These are phyloP conservation scores for Arachis stenosperma DNA, from an alignment of 306 rosid genomes.

Conservation along the genomic window DNA sequence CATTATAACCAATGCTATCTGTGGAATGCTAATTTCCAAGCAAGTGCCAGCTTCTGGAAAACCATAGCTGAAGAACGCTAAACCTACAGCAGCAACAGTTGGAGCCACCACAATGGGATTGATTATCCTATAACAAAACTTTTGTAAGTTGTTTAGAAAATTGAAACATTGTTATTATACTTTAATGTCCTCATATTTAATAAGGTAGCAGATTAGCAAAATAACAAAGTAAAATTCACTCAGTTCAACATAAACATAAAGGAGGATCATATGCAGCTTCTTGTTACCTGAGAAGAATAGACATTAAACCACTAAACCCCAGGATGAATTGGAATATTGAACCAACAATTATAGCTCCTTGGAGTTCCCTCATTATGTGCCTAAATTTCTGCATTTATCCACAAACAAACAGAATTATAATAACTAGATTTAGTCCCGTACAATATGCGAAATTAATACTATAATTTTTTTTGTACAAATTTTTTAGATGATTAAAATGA, in stretches of 20 bases:
- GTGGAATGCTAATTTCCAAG: slow-evolving; percentile 82
- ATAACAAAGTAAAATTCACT: too few species aligned
- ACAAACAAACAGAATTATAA: neutral
- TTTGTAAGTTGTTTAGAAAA: slow-evolving; percentile 21
- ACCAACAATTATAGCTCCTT: slow-evolving; percentile 86
- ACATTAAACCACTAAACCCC: slow-evolving; percentile 80
- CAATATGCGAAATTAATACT: too few species aligned
- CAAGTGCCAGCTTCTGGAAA: slow-evolving; percentile 90
- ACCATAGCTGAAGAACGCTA: slow-evolving; percentile 88
- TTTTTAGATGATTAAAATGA: too few species aligned
- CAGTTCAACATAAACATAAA: too few species aligned
- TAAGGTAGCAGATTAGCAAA: too few species aligned
- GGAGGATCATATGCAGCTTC: slow-evolving; percentile 18
- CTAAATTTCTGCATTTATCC: slow-evolving; percentile 67
- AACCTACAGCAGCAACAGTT: slow-evolving; percentile 81
- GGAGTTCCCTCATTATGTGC: slow-evolving; percentile 86
- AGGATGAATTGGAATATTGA: slow-evolving; percentile 74
- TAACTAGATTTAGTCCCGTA: too few species aligned
- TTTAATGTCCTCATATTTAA: neutral
- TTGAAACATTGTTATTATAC: slow-evolving; percentile 1
- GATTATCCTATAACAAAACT: slow-evolving; percentile 62
- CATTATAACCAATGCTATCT: slow-evolving; percentile 66
- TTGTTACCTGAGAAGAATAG: slow-evolving; percentile 68
- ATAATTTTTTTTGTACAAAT: too few species aligned
- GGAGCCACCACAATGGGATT: slow-evolving; percentile 89